Base-by-base conservation (phyloP, 2,329 filamentous ascomycete genomes). In the Cytospora piceicola region DNA sequence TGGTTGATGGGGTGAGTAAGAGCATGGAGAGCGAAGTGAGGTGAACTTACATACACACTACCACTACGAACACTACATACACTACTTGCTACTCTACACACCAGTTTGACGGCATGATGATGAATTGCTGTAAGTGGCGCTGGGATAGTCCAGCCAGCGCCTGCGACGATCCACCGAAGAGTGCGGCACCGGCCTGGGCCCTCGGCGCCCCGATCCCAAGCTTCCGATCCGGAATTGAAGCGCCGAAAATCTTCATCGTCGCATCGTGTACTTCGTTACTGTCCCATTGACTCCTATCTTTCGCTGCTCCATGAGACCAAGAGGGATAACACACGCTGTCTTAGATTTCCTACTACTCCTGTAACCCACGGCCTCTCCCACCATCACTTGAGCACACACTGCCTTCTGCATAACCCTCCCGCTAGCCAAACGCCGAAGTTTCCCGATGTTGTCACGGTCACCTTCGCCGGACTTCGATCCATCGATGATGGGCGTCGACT, bases 401-500 rank as follows among this genome's bases (percentile, higher is more conserved):
- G 3, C 5, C 27, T 29, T 24, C 24, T 30, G 22, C 30, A 34
- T 9, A 27, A 2, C 24, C 20, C 20, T 42, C 17, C 39, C 39
- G 8, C 39, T n/a, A 42, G 39, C 30, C 30, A 20, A 34, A 15
- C 17, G 7, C 24, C 39, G n/a, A 58, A 54, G 30, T 24, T 12
- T 12, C n/a, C 57, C 49, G 53, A 63, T 51, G 61, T 39, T 57
- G 20, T 57, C 61, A 14, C 61, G 61, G 49, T 63, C 61, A 5
- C 27, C 61, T 27, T 63, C 61, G 14, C 61, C 61, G 5, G 79
- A 81, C 67, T 78, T 84, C 73, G 81, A 81, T 57, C 81, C 83
- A 20, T 75, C 86, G 62, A 76, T 75, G 20, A 77, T 89, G 68
- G 83, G 82, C 68, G 81, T 83, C 69, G 84, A 85, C 68, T 72